Base-by-base conservation (phyloP, 768 basidiomycete genomes). In the Lentinula detonsa region DNA sequence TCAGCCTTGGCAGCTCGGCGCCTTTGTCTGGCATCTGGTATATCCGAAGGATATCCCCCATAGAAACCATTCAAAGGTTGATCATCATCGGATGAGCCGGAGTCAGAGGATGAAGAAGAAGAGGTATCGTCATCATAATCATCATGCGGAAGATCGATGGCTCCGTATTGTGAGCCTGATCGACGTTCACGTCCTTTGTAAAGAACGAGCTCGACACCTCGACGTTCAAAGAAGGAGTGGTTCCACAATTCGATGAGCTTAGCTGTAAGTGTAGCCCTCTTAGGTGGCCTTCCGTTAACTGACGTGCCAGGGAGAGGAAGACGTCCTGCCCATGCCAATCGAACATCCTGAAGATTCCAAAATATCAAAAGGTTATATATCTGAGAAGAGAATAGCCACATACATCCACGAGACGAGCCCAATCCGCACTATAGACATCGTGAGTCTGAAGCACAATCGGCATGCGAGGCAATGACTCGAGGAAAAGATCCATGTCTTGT, bases 171-270 rank as follows among this genome's bases (percentile, higher is more conserved):
- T 5, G 76, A 76, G 2, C 91, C 91, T n/a, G 90, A 85, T 63
- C 88, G 86, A 39, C 89, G 83, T 71, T 91, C 86, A 51, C 81
- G 83, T 46, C 91, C 91, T 69, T 85, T 89, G 78, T 84, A 93
- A n/a, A 94, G 77, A 39, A 91, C 79, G 51, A 91, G 74, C 65
- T 94, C 91, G n/a, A 89, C 82, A 18, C 87, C 86, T 49, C 91
- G 89, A 39, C 78, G 73, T 60, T 80, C 69, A 79, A 92, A 92
- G 74, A 91, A 94, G 8, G 82, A 84, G 34, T 74, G 69, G 69
- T 93, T 93, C 91, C 91, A 94, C 33, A 89, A 74, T 63, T 92
- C 84, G 64, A 93, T 75, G 34, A 93, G 78, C 68, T 91, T 88
- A n/a, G 82, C 83, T 10, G 83, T 73, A 50, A 92, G 76, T 10